phyloP scores from a whole-genome alignment of 2,329 filamentous ascomycete species.

The Trichophyton rubrum region DNA sequence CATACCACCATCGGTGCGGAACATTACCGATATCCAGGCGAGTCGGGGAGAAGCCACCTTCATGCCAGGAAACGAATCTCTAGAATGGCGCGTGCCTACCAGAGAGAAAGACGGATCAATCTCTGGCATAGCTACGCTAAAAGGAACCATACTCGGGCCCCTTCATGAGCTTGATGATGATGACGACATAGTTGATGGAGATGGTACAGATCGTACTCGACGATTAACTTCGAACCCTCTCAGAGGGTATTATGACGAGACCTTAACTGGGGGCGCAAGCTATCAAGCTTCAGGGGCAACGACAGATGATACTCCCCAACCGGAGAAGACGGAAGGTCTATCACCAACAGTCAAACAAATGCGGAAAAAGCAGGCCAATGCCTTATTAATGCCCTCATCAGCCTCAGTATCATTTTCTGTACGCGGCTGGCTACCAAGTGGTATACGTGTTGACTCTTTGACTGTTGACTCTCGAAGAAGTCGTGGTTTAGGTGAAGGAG shows the following conservation, averaged over 20 bases:
- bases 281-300: slow-evolving; percentile 3
- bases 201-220: slow-evolving; percentile 16
- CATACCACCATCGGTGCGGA: slow-evolving; percentile 65
- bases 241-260: slow-evolving; percentile 35
- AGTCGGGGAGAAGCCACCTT: slow-evolving; percentile 75
- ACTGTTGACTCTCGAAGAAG: slow-evolving; percentile 63
- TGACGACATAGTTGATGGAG: slow-evolving; percentile 26
- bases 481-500: slow-evolving; percentile 68
- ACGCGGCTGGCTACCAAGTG: slow-evolving; percentile 53
- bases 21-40: slow-evolving; percentile 68
- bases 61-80: slow-evolving; percentile 54
- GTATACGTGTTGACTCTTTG: slow-evolving; percentile 50
- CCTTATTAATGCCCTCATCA: slow-evolving; percentile 67
- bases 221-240: slow-evolving; percentile 24
- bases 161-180: slow-evolving; percentile 28
- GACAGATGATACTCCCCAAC: background rate
- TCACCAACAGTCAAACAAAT: background rate
- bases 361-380: slow-evolving; percentile 35
- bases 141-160: slow-evolving; percentile 66
- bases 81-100: slow-evolving; percentile 73
- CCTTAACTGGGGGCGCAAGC: background rate
- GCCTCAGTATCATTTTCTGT: slow-evolving; percentile 54
- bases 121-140: slow-evolving; percentile 56
- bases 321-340: background rate
- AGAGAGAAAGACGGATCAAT: slow-evolving; percentile 57